Base-by-base conservation (phyloP, 176 grass and related monocot genomes). In the Musa itinerans region DNA sequence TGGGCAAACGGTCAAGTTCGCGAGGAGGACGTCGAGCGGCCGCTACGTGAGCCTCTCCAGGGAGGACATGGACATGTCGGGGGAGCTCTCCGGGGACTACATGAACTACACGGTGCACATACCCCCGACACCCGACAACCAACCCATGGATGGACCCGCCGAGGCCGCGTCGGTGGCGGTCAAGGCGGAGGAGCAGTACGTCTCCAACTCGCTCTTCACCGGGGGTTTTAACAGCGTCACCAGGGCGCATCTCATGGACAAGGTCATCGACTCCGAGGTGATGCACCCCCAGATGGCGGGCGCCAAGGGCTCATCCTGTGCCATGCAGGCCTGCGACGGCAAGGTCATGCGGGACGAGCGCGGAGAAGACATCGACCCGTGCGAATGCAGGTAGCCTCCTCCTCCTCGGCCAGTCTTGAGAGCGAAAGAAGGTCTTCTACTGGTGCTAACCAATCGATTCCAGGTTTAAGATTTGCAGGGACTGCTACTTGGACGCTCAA, bases 101-200 rank as follows among this genome's bases (percentile, higher is more conserved):
- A 74, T 77, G 72, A 98, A 99, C 78, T 98, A 98, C 82, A 98
- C 94, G 25, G 94, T 98, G 53, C 94, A 93, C 9, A 98, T 98
- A 54, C 94, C 94, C 3, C 88, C 94, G 11, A 98, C 94, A 10
- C 94, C 94, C 6, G 94, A 98, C 86, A 98, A 98, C 75, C 94
- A 98, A 59, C 94, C 94, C 49, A 98, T 98, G 94, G 73, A 74
- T 22, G 90, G 86, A 50, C 83, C 74, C 2, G 62, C 50, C 1
- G 85, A 80, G 74, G 64, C 76, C 17, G 9, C 61, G 17, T 76
- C 94, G 6, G 88, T 98, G 68, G 94, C 94, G 0, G 74, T 82
- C 78, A 93, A 93, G 82, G 90, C 90, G 20, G 94, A 97, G 90
- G 94, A 97, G 83, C 94, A 93, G 66, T 93, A 97, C 83, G 90